These are phyloP conservation scores for Dittrichia graveolens DNA, from an alignment of 129 eudicot genomes.

Conservation along the genomic window DNA sequence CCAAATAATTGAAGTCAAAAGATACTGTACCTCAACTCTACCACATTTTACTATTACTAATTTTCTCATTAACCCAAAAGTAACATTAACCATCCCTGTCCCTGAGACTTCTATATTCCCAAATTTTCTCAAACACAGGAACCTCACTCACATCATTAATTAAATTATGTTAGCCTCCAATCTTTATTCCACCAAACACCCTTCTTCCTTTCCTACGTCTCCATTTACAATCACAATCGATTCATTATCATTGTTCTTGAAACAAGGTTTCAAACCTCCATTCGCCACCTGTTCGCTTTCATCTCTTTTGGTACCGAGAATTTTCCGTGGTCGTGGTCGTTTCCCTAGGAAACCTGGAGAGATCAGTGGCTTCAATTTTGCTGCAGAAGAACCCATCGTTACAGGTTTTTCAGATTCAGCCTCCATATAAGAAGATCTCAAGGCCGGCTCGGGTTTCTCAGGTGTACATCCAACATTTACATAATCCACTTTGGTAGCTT, in stretches of 20 bases:
- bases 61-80: constrained; percentile 7
- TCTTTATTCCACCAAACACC: constrained; percentile 20
- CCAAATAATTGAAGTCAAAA: background rate
- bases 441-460: constrained; percentile 16
- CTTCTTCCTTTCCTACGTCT: constrained; percentile 8
- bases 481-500: constrained; percentile 17
- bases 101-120: constrained; percentile 30
- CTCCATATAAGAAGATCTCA: background rate
- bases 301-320: constrained; percentile 24
- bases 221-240: constrained; percentile 28
- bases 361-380: constrained; percentile 44
- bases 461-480: constrained; percentile 13
- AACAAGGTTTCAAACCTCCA: constrained; percentile 11
- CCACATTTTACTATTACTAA: constrained; percentile 6
- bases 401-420: constrained; percentile 22
- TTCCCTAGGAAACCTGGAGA: constrained; percentile 56
- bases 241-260: constrained; percentile 13
- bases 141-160: constrained; percentile 4
- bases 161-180: constrained; percentile 23
- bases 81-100: constrained; percentile 26
- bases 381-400: constrained; percentile 29
- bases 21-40: constrained; percentile 31
- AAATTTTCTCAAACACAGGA: constrained; percentile 29
- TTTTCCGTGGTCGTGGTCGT: constrained; percentile 35
- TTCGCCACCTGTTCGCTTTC: constrained; percentile 15